These are phyloP conservation scores for Huiozyma naganishii DNA, from an alignment of 805 yeast species.

Conservation along the genomic window DNA sequence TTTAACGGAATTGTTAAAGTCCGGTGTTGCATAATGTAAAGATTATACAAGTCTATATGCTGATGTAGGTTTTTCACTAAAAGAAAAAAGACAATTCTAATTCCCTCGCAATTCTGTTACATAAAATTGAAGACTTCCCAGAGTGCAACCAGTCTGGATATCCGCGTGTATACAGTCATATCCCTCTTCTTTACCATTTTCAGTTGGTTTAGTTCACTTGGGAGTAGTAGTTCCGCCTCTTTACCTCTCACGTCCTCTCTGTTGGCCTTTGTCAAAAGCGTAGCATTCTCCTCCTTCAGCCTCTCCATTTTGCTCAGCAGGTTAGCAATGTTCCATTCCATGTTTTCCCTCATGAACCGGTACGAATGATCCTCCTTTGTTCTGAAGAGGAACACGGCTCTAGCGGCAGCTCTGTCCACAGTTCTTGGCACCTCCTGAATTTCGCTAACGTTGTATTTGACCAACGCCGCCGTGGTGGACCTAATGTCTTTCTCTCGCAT, in stretches of 20 bases:
- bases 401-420: slow-evolving; percentile 80
- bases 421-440: slow-evolving; percentile 91
- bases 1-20: slow-evolving; percentile 6
- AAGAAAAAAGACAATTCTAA: not conserved
- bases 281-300: slow-evolving; percentile 48
- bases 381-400: slow-evolving; percentile 76
- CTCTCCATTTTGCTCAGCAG: slow-evolving; percentile 43
- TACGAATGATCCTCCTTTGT: slow-evolving; percentile 47
- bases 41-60: not conserved
- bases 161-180: slow-evolving; percentile 40
- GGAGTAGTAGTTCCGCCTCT: slow-evolving; percentile 62
- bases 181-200: slow-evolving; percentile 50
- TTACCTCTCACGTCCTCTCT: slow-evolving; percentile 85
- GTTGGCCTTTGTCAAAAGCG: slow-evolving; percentile 66
- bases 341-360: slow-evolving; percentile 35
- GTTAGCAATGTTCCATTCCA: slow-evolving; percentile 36
- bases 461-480: slow-evolving; percentile 53
- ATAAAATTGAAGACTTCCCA: slow-evolving; percentile 41
- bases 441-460: slow-evolving; percentile 64
- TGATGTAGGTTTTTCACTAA: not conserved
- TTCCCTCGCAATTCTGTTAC: not conserved
- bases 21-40: not conserved
- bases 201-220: slow-evolving; percentile 65
- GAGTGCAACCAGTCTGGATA: slow-evolving; percentile 43
- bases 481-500: slow-evolving; percentile 71